These are phyloP conservation scores for Neofusicoccum laricinum DNA, from an alignment of 2,329 filamentous ascomycete genomes.

Conservation along the genomic window DNA sequence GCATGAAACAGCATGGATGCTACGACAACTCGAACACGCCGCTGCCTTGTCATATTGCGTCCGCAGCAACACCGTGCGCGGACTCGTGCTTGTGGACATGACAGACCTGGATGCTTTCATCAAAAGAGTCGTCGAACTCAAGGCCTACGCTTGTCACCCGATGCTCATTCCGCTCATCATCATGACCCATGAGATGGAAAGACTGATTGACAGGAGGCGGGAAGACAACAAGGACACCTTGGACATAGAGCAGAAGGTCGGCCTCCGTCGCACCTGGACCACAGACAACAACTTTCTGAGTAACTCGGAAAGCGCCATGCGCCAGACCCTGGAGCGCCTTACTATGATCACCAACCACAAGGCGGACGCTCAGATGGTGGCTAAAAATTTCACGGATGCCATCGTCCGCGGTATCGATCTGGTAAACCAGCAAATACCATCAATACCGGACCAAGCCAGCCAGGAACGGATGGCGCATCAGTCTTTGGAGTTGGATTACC, in stretches of 20 bases:
- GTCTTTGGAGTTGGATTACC: neutral
- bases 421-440: neutral
- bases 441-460: neutral
- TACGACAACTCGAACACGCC: neutral
- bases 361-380: neutral
- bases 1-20: neutral
- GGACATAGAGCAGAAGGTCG: neutral
- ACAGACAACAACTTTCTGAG: neutral
- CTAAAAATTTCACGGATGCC: neutral
- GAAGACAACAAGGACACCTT: neutral
- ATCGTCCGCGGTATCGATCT: neutral
- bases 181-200: neutral
- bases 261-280: neutral
- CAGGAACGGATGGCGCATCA: neutral
- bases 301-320: neutral
- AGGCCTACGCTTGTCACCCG: neutral
- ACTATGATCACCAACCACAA: neutral
- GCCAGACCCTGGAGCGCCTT: neutral
- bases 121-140: neutral
- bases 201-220: neutral
- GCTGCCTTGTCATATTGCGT: neutral
- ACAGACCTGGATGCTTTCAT: neutral
- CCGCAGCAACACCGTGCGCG: neutral
- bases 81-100: neutral
- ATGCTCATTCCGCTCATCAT: neutral